A percentile compares a stretch with the other conserved stretches of the same genome.
phyloP scores from a whole-genome alignment of 2,329 filamentous ascomycete species.

The Fusarium verrucosum region DNA sequence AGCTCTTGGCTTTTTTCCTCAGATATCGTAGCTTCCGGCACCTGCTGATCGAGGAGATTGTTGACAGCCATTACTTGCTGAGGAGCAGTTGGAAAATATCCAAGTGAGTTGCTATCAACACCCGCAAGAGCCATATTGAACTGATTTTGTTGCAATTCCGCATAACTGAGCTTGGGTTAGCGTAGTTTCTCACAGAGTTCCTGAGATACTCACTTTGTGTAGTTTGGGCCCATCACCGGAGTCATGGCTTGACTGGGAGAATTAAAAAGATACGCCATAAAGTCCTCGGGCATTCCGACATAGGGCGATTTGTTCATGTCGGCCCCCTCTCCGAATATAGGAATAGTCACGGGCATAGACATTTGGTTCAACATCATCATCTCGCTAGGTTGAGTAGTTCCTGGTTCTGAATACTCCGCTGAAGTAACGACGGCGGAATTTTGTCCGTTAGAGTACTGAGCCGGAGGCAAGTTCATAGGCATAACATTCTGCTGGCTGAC shows the following conservation, averaged over 20 bases:
- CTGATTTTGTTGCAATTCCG: slow-evolving; percentile 57
- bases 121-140: slow-evolving; percentile 58
- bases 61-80: slow-evolving; percentile 91
- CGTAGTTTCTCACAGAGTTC: neutral
- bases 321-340: slow-evolving; percentile 85
- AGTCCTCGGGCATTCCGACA: slow-evolving; percentile 83
- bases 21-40: slow-evolving; percentile 82
- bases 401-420: slow-evolving; percentile 58
- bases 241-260: slow-evolving; percentile 49
- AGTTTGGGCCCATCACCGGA: slow-evolving; percentile 57
- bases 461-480: slow-evolving; percentile 69
- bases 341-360: slow-evolving; percentile 74
- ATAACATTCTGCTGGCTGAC: slow-evolving; percentile 69
- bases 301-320: slow-evolving; percentile 85
- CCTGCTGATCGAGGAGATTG: slow-evolving; percentile 81
- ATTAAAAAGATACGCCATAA: slow-evolving; percentile 85
- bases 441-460: slow-evolving; percentile 59
- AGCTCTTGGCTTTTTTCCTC: slow-evolving; percentile 88
- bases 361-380: slow-evolving; percentile 71
- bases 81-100: slow-evolving; percentile 67
- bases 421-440: slow-evolving; percentile 46
- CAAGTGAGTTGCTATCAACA: slow-evolving; percentile 58
- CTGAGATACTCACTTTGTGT: slow-evolving; percentile 57
- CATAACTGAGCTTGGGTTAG: slow-evolving; percentile 57
- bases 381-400: slow-evolving; percentile 58